Base-by-base conservation (phyloP, 257 asterid genomes). In the Solanum lignicaule region DNA sequence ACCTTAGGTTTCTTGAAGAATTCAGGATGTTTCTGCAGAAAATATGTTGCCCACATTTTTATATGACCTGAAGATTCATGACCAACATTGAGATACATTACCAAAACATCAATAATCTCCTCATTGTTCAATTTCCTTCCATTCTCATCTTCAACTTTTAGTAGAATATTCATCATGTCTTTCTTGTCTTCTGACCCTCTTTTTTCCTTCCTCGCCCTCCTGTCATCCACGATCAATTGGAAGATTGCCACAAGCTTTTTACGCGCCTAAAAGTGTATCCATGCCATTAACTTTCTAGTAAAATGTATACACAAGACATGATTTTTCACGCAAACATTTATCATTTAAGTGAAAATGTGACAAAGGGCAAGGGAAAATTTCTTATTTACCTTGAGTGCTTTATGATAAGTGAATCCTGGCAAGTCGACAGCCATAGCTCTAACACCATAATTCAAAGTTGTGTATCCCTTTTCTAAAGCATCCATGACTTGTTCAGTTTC, bases 61-160 rank as follows among this genome's bases (percentile, higher is more conserved):
- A 92, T 91, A 48, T 96, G 99, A 3, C 96, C 98, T 5, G 99
- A 96, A 33, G 99, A 96, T 88, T 96, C 99, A 88, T 96, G 98
- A 25, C 98, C 98, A 14, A 98, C 98, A 68, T 96, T 96, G 60
- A 95, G 90, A 90, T 96, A 96, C 98, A 96, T 96, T 3, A 95
- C 91, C 43, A 94, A 88, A 58, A 95, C 87, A 87, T 95, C 99
- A 11, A 95, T 95, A 81, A 94, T 94, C 52, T 95, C 98, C 79
- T 94, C 98, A 39, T 95, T 98, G n/a, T 46, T 92, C 92, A 95
- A 74, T 32, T 58, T 89, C 60, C 90, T 88, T 3, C 98, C 98
- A 6, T 91, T 92, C 88, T 96, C 98, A 82, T 95, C 99, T 82
- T 84, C 91, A n/a, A 92, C 95, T 46, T 93, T 94, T 91, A 95